Evolutionary conservation across 2,329 filamentous ascomycete genomes (phyloP).

Genomic region (Fonsecaea pedrosoi): DNA sequence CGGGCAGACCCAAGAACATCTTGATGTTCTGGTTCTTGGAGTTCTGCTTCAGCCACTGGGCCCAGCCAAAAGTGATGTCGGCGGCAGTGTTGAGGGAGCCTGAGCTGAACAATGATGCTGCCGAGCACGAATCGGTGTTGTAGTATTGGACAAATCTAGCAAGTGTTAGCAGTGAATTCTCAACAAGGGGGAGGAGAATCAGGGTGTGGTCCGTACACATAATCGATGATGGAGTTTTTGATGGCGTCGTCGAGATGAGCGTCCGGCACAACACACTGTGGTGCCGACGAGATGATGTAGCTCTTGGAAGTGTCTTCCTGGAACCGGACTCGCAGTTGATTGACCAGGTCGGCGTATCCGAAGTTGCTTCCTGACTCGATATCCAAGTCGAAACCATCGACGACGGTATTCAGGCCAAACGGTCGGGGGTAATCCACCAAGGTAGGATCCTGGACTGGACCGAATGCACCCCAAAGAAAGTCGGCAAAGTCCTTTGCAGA

Average conservation of each 20-base stretch:
- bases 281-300: slow-evolving; percentile 69
- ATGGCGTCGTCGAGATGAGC: slow-evolving; percentile 56
- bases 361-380: slow-evolving; percentile 64
- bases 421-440: slow-evolving; percentile 61
- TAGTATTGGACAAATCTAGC: slow-evolving; percentile 61
- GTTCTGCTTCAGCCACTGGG: slow-evolving; percentile 47
- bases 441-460: slow-evolving; percentile 54
- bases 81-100: slow-evolving; percentile 47
- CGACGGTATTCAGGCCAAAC: slow-evolving; percentile 64
- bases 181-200: not conserved
- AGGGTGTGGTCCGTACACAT: slow-evolving; percentile 44
- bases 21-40: slow-evolving; percentile 52
- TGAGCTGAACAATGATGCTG: slow-evolving; percentile 44
- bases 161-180: slow-evolving; percentile 10
- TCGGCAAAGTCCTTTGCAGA: slow-evolving; percentile 65
- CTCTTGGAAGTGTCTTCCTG: slow-evolving; percentile 53
- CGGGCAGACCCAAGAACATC: slow-evolving; percentile 61
- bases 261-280: slow-evolving; percentile 73
- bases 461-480: slow-evolving; percentile 74
- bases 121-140: slow-evolving; percentile 60
- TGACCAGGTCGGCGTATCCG: slow-evolving; percentile 68
- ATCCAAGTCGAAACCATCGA: slow-evolving; percentile 81
- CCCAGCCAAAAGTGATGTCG: slow-evolving; percentile 56
- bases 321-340: slow-evolving; percentile 65
- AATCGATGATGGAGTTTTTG: slow-evolving; percentile 55